A percentile compares a stretch with the other conserved stretches of the same genome.
Evolutionary conservation across 177 flowering plant genomes (phyloP).

Genomic region (Vitis hybrid): DNA sequence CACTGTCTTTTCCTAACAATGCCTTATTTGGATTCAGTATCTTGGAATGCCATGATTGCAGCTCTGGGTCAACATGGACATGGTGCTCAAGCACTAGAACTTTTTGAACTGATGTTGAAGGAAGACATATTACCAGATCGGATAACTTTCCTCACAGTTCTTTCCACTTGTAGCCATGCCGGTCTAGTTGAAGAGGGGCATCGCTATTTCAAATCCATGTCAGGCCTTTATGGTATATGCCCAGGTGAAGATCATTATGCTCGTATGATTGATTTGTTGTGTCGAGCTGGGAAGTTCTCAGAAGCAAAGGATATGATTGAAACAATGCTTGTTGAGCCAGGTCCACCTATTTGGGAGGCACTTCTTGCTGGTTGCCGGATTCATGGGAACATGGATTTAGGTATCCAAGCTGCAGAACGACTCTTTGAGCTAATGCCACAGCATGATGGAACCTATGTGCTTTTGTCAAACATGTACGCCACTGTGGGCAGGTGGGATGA

Average conservation of each 20-base stretch:
- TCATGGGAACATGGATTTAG: constrained; percentile 52
- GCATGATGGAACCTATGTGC: constrained; percentile 53
- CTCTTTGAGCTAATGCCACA: constrained; percentile 49
- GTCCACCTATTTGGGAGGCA: constrained; percentile 55
- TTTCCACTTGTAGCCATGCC: constrained; percentile 60
- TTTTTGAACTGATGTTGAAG: constrained; percentile 49
- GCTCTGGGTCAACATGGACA: constrained; percentile 65
- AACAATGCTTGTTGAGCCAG: constrained; percentile 45
- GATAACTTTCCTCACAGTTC: constrained; percentile 49
- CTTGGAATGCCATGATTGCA: constrained; percentile 58
- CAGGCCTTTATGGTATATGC: constrained; percentile 27
- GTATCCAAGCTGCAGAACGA: constrained; percentile 45
- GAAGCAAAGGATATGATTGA: constrained; percentile 46
- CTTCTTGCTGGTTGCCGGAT: constrained; percentile 53
- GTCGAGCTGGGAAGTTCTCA: constrained; percentile 53
- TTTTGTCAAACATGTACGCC: constrained; percentile 53
- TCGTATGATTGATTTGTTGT: constrained; percentile 51
- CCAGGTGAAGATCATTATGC: constrained; percentile 70
- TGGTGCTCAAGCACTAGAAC: constrained; percentile 42
- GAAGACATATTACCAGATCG: constrained; percentile 48
- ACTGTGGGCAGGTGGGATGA: constrained; percentile 42
- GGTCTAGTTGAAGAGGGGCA: constrained; percentile 52
- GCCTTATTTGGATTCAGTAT: constrained; percentile 37
- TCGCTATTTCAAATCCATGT: constrained; percentile 45
- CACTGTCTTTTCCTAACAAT: constrained; percentile 31